These are phyloP conservation scores for Marchantia paleacea DNA, from an alignment of 225 moss, liverwort and hornwort genomes.

Conservation along the genomic window DNA sequence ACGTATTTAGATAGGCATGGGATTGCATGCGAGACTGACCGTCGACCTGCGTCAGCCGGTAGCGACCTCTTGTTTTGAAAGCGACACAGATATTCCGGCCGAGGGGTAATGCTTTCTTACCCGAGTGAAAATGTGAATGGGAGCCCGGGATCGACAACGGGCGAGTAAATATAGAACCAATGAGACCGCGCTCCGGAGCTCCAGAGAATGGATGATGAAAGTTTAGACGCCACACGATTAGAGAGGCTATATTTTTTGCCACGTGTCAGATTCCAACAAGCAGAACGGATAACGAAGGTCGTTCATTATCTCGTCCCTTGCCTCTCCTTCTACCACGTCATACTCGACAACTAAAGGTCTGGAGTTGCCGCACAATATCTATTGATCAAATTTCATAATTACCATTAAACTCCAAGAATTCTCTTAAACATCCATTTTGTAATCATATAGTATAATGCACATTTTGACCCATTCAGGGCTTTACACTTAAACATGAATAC, in stretches of 20 bases:
- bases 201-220: background rate
- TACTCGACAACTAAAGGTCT: background rate
- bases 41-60: constrained; percentile 1
- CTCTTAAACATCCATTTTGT: no score
- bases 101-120: background rate
- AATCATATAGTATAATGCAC: no score
- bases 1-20: no score
- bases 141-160: background rate
- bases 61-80: no score
- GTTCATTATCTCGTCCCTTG: background rate
- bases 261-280: background rate
- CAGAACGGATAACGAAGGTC: background rate
- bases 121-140: background rate
- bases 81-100: background rate
- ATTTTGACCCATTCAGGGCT: no score
- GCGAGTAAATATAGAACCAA: background rate
- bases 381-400: no score
- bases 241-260: background rate
- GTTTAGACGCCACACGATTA: background rate
- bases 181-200: background rate
- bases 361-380: no score
- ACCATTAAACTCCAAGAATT: no score
- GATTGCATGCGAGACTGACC: no score
- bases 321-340: background rate
- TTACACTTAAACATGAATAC: no score